Evolutionary conservation across 2,329 filamentous ascomycete species (phyloP), one percentile per base, ranked within the genome.

Genomic region (Harringtonia lauricola): DNA sequence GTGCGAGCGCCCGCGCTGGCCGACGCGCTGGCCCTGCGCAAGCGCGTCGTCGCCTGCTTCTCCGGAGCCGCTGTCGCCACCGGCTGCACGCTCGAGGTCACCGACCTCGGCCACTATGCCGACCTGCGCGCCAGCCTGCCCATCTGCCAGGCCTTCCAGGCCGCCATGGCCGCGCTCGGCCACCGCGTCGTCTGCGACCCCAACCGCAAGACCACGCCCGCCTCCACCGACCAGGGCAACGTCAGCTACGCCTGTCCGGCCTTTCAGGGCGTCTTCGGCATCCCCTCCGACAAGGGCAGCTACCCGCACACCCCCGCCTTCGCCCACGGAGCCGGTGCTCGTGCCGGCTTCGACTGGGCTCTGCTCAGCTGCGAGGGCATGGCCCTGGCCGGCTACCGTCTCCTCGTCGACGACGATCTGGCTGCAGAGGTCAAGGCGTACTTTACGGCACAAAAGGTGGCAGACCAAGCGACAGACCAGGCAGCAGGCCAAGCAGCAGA

Each of bases 211-310:
- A 43, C 57, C 64, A n/a, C 52, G 56, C 9, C 66, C 64, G 2
- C 55, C 3, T 75, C 71, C 48, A 77, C 73, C 0, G 76, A 80
- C 53, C 73, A 78, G 57, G 76, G 76, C 0, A 67, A 80, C 21
- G 45, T 47, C 18, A 45, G 42, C 39, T 42, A 47, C 21, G 42
- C 26, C 26, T 67, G 78, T 61, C 76, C 75, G 29, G 72, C 68
- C 43, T 55, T 79, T 35, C 71, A 65, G 44, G 61, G 45, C n/a
- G 28, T 45, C 17, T 47, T 47, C 18, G 45, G 45, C 28, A 40
- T 47, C 19, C 42, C 46, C 6, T 45, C 42, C 6, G 30, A 36
- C n/a, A 40, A 40, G 26, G 46, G 42, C 21, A 39, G 39, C 4
- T 42, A 37, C 17, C 46, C 46, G 3, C 46, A 47, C 36, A 47